Percentiles rank a stretch among this genome's conserved stretches.
These are phyloP conservation scores for Diaporthe sp. DNA, from an alignment of 2,329 filamentous ascomycete genomes.

Conservation along the genomic window DNA sequence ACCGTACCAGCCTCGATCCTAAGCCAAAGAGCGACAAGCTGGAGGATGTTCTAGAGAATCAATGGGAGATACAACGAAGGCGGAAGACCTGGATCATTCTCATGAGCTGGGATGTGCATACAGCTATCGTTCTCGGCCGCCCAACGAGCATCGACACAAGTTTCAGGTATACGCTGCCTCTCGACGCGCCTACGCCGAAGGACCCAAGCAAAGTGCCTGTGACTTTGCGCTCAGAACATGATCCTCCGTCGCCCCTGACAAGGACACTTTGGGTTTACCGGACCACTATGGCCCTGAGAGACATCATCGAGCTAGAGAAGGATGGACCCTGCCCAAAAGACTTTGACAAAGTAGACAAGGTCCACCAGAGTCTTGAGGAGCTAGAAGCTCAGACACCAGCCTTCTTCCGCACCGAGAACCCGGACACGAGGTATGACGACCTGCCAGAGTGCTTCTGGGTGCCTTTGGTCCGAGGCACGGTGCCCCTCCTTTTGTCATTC, in stretches of 20 bases:
- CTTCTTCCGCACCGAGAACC: slow-evolving; percentile 67
- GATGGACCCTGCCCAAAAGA: slow-evolving; percentile 69
- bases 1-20: slow-evolving; percentile 67
- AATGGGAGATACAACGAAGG: slow-evolving; percentile 71
- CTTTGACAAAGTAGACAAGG: slow-evolving; percentile 65
- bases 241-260: slow-evolving; percentile 71
- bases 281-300: slow-evolving; percentile 62
- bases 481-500: slow-evolving; percentile 66
- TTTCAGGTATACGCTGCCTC: slow-evolving; percentile 62
- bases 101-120: slow-evolving; percentile 68
- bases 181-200: slow-evolving; percentile 66
- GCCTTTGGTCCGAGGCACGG: slow-evolving; percentile 57
- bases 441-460: slow-evolving; percentile 69
- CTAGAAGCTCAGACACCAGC: slow-evolving; percentile 65
- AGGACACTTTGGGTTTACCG: slow-evolving; percentile 65
- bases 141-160: slow-evolving; percentile 69
- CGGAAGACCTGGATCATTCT: slow-evolving; percentile 70
- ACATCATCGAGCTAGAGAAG: slow-evolving; percentile 69
- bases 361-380: slow-evolving; percentile 65
- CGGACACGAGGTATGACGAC: slow-evolving; percentile 70
- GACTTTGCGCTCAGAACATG: slow-evolving; percentile 60
- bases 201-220: slow-evolving; percentile 64
- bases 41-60: slow-evolving; percentile 66
- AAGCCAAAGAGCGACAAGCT: slow-evolving; percentile 60
- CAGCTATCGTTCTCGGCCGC: slow-evolving; percentile 66